Evolutionary conservation across 352 stramenopile genomes (phyloP).

Genomic region (Phytophthora boehmeriae): DNA sequence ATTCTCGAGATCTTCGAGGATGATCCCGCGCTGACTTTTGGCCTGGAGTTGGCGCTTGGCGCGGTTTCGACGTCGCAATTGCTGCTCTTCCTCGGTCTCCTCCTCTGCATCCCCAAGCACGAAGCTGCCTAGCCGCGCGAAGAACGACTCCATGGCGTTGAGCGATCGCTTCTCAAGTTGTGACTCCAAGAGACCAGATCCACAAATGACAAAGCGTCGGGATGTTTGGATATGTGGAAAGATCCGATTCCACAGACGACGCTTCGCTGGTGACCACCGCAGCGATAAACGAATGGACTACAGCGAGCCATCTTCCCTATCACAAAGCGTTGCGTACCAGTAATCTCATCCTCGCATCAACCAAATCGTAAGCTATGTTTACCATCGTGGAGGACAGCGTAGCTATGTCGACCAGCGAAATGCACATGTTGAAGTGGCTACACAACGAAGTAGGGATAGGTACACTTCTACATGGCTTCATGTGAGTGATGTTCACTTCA

Average conservation of each 20-base stretch:
- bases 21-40: conserved; percentile 77
- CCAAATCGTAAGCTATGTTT: no score
- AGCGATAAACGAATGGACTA: no score
- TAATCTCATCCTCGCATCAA: no score
- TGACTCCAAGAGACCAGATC: neutral
- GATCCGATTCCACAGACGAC: conserved; percentile 12
- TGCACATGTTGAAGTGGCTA: no score
- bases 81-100: conserved; percentile 59
- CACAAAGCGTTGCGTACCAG: no score
- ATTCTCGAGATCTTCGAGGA: conserved; percentile 83
- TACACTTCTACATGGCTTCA: no score
- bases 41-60: conserved; percentile 68
- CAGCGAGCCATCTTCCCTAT: no score
- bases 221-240: conserved; percentile 11
- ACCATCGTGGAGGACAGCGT: neutral
- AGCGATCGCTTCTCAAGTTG: neutral
- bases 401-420: neutral
- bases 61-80: conserved; percentile 49
- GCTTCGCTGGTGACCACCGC: neutral
- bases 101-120: conserved; percentile 53
- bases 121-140: conserved; percentile 53
- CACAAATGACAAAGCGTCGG: conserved; percentile 12
- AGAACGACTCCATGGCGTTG: conserved; percentile 58
- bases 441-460: neutral
- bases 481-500: neutral